These are phyloP conservation scores for Leishmania gerbilli DNA, from an alignment of 208 protist genomes.

Conservation along the genomic window DNA sequence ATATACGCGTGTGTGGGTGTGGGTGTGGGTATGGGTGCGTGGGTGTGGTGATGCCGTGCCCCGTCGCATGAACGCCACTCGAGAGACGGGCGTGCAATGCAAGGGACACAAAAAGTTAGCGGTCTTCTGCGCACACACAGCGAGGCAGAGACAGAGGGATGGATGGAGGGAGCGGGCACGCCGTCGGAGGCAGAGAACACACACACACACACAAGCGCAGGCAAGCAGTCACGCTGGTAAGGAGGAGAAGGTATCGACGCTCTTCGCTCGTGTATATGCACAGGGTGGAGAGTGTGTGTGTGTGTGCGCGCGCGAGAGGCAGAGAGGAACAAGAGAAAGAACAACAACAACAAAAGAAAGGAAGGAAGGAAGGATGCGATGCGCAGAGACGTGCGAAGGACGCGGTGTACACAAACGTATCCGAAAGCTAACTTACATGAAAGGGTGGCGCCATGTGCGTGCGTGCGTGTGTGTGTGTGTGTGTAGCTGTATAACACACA, in stretches of 20 bases:
- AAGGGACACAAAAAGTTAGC: neutral
- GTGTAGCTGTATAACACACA: neutral
- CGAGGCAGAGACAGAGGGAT: neutral
- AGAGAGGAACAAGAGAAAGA: neutral
- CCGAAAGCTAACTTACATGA: neutral
- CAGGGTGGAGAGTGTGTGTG: neutral
- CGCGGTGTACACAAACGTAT: neutral
- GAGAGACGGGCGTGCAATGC: neutral
- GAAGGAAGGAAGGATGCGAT: neutral
- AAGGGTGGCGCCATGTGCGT: neutral
- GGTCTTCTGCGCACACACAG: neutral
- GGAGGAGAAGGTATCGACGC: slow-evolving; percentile 8
- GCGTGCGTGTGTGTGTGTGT: neutral
- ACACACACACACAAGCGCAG: neutral
- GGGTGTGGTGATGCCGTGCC: neutral
- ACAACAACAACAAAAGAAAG: neutral
- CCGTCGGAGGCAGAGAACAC: neutral
- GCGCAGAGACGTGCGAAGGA: neutral
- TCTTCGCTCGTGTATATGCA: neutral
- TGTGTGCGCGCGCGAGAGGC: neutral
- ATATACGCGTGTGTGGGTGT: neutral
- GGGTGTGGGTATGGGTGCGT: neutral
- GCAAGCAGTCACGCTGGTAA: neutral
- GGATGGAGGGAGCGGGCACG: too few relatives aligned
- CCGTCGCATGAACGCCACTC: neutral